A percentile compares a stretch with the other conserved stretches of the same genome.
These are phyloP conservation scores for Apiotrichum laibachii DNA, from an alignment of 1,284 basidiomycete species.

Conservation along the genomic window DNA sequence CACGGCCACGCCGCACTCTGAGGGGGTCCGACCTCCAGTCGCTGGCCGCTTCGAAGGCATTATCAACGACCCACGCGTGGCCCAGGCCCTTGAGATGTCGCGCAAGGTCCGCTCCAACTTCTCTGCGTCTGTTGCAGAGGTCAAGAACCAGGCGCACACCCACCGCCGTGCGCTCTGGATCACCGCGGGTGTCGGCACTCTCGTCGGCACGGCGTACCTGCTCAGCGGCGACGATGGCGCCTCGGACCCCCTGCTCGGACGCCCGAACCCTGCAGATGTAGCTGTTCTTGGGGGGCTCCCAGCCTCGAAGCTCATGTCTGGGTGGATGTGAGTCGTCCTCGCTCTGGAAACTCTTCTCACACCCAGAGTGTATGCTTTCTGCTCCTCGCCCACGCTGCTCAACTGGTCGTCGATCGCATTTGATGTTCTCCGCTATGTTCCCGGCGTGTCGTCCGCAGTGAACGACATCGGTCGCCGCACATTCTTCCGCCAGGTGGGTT, in stretches of 20 bases:
- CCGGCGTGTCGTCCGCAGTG: background rate
- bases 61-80: too few relatives aligned
- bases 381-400: background rate
- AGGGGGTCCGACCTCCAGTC: too few relatives aligned
- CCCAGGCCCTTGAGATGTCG: too few relatives aligned
- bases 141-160: too few relatives aligned
- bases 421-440: background rate
- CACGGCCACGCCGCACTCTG: too few relatives aligned
- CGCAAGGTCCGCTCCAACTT: too few relatives aligned
- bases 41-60: too few relatives aligned
- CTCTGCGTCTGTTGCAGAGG: too few relatives aligned
- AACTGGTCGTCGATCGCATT: background rate
- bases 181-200: background rate
- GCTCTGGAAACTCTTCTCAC: background rate
- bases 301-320: background rate
- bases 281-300: background rate
- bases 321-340: conserved; percentile 1
- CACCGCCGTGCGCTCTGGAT: background rate
- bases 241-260: background rate
- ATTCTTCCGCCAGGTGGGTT: conserved; percentile 1
- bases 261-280: conserved; percentile 4
- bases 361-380: conserved; percentile 1
- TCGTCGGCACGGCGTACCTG: background rate
- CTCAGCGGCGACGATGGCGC: conserved; percentile 5
- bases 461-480: conserved; percentile 1